Evolutionary conservation across 2,329 filamentous ascomycete genomes (phyloP), one percentile per base, ranked within the genome.

Genomic region (Paecilomyces fulvus): DNA sequence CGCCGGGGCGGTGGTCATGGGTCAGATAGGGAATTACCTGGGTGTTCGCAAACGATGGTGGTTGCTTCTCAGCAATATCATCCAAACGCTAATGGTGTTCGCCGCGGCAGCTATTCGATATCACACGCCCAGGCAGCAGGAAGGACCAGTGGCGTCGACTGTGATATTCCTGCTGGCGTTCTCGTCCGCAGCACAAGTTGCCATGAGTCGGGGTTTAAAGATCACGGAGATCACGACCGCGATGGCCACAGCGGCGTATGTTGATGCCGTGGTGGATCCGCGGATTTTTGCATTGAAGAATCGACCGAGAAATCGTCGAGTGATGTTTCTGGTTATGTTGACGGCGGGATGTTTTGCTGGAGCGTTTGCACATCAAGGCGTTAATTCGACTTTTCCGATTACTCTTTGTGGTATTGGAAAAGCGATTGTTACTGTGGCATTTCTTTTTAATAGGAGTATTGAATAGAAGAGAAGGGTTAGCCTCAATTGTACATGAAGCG

Each of bases 191-290:
- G 80, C 77, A 51, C 83, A 86, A 65, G 82, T 86, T 0, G 82
- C 83, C 2, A 78, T 82, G 70, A 77, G 77, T 2, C 74, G 83
- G 23, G 75, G 77, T 43, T 65, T 86, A 55, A 70, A 74, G 50
- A 79, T 84, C 70, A 80, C 80, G 0, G 83, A 86, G 66, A 85
- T 86, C 63, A 83, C 77, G 57, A 86, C 83, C 0, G 82, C 83
- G 25, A 85, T 85, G 82, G 83, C 82, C 0, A 86, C 83, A 4
- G 82, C 83, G 0, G 83, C 83, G 1, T 85, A 80, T 77, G 73
- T 86, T 1, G 83, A 86, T 63, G 64, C 85, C 55, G 66, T 83
- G 53, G 80, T 84, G 55, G 83, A 86, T 64, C 74, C 74, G 30
- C 71, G 72, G 5, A 68, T 85, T 52, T 75, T 82, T 17, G 67